Evolutionary conservation across 257 asterid genomes (phyloP), one percentile per base, ranked within the genome.

Genomic region (Lavandula angustifolia): DNA sequence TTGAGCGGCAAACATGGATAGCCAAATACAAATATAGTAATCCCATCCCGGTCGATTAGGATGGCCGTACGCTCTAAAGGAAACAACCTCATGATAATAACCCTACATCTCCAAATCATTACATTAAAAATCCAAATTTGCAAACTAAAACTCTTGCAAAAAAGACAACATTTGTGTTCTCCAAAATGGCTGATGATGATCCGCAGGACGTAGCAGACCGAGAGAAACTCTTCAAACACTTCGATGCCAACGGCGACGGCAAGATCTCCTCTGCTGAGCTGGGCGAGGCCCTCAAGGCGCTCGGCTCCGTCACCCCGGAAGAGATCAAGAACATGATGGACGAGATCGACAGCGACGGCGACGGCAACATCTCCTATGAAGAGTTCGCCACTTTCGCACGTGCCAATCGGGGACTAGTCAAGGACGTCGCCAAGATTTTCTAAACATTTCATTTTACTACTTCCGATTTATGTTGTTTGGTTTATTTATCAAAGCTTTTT

Each of bases 171-270:
- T 22, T 22, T 22, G 27, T 22, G 27, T 22, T 22, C 27, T 22
- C 27, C 27, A 22, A 22, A 65, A 75, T 72, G 81, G 84, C 71
- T 3, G 84, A 79, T 7, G 84, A 79, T 10, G 80, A 80, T 67
- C 80, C 75, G 7, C 79, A 76, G 18, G 82, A 80, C 13, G 55
- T 68, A 7, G 77, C 82, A 0, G 79, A 77, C 18, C 60, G 66
- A 1, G 78, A 80, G 56, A 49, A 70, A 51, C 70, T 80, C 38
- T 80, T 77, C 60, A 80, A 74, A 79, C 75, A 71, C 40, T 77
- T 80, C n/a, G 85, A 80, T 9, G 73, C 85, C 34, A 77, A 80
- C 31, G 82, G 85, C 4, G 85, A 80, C 35, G 85, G 85, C 3
- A 22, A 71, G 54, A 75, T 80, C 67, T 80, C 82, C 2, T 44